These are phyloP conservation scores for Letharia lupina DNA, from an alignment of 495 filamentous ascomycete genomes.

Conservation along the genomic window DNA sequence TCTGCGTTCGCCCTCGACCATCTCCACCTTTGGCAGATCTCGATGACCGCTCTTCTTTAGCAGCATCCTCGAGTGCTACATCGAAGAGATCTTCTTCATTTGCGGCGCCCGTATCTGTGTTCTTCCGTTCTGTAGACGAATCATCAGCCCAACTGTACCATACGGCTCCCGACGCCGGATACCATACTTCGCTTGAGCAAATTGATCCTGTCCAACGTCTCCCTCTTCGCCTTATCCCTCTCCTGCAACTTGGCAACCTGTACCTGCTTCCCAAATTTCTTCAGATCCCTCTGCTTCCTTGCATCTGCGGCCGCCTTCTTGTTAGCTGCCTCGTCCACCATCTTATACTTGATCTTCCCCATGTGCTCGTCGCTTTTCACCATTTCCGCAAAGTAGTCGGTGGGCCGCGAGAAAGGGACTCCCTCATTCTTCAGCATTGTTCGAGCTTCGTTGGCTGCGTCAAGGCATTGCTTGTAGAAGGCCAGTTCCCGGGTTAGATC, in stretches of 20 bases:
- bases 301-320: constrained; percentile 93
- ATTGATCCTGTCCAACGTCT: constrained; percentile 89
- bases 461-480: constrained; percentile 86
- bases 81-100: constrained; percentile 90
- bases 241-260: constrained; percentile 95
- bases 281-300: constrained; percentile 83
- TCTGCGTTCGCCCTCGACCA: constrained; percentile 26
- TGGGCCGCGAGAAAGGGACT: constrained; percentile 75
- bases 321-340: constrained; percentile 80
- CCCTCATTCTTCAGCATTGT: constrained; percentile 69
- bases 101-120: constrained; percentile 53
- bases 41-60: constrained; percentile 38
- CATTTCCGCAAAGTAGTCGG: constrained; percentile 98
- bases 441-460: constrained; percentile 64
- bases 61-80: constrained; percentile 77
- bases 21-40: constrained; percentile 25
- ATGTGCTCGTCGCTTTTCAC: constrained; percentile 97
- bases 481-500: constrained; percentile 84
- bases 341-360: constrained; percentile 87
- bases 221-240: constrained; percentile 78
- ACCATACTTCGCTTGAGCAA: constrained; percentile 81
- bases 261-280: constrained; percentile 99
- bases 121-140: constrained; percentile 64
- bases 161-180: constrained; percentile 5
- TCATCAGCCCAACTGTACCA: constrained; percentile 24